Base-by-base conservation (phyloP, 2,329 filamentous ascomycete genomes). In the Dactylellina drechsleri region DNA sequence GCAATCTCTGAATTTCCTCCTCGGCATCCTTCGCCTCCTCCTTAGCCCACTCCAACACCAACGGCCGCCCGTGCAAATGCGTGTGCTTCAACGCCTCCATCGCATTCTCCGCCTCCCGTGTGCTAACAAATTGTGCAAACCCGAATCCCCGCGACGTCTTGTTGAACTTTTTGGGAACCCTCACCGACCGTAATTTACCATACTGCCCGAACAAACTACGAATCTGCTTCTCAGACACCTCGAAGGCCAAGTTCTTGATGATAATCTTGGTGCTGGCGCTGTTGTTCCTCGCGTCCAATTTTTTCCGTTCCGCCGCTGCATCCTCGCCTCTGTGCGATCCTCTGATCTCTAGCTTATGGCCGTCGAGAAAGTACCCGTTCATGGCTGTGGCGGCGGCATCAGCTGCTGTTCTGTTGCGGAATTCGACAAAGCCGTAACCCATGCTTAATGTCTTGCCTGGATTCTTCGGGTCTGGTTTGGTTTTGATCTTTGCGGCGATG, bases 241-340 rank as follows among this genome's bases (percentile, higher is more conserved):
- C 92, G 84, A 99, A 99, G 18, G 95, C 94, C 82, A 99, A 84
- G 84, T 99, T 99, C 86, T 98, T 99, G 85, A 99, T 91, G 83
- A 98, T 90, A 80, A 99, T 91, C 86, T 98, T 98, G 56, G 93
- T 88, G 15, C 87, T 87, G 23, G 91, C 89, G 59, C 87, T 84
- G 82, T 94, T 96, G 85, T 93, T 96, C 59, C 90, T 89, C 77
- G 87, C 88, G 80, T 98, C 93, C 78, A 94, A 90, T 78, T 90
- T 90, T 77, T 91, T 89, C 78, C 91, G 88, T 83, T 96, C 92
- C 81, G 96, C 92, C 1, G 92, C 93, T 16, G 92, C 92, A 83
- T 98, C 93, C 70, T 89, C 86, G 18, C 91, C 92, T 82, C 90
- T 93, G 84, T 97, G 92, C 5, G 93, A 96, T 52, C 91, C 88